Evolutionary conservation across 2,329 filamentous ascomycete genomes (phyloP).

Genomic region (Botrytis elliptica): DNA sequence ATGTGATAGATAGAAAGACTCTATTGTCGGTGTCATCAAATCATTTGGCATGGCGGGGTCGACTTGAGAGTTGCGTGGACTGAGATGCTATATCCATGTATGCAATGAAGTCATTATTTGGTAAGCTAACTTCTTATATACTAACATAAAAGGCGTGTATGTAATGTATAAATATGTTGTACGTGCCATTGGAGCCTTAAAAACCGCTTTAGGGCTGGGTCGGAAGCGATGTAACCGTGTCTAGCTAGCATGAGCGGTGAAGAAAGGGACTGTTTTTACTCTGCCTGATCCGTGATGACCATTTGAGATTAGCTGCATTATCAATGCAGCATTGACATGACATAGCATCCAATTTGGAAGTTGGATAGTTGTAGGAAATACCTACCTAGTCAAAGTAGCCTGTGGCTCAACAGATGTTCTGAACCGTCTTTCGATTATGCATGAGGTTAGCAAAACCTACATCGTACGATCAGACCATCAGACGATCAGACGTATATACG

Average conservation of each 20-base stretch:
- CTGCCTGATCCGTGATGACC: not conserved
- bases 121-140: not conserved
- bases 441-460: not conserved
- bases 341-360: not conserved
- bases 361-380: not conserved
- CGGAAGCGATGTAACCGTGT: not conserved
- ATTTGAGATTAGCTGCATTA: not conserved
- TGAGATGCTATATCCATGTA: constrained; percentile 1
- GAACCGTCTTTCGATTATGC: not conserved
- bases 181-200: not conserved
- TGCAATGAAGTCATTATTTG: constrained; percentile 9
- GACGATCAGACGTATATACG: not conserved
- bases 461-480: not conserved
- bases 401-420: not conserved
- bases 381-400: not conserved
- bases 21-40: not conserved
- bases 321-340: not conserved
- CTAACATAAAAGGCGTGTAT: not conserved
- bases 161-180: not conserved
- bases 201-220: not conserved
- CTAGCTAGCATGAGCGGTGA: not conserved
- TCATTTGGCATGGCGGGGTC: not conserved
- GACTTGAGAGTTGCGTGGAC: not conserved
- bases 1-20: not conserved
- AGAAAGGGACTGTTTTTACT: not conserved